Base-by-base conservation (phyloP, 495 filamentous ascomycete genomes). In the Talaromyces proteolyticus region DNA sequence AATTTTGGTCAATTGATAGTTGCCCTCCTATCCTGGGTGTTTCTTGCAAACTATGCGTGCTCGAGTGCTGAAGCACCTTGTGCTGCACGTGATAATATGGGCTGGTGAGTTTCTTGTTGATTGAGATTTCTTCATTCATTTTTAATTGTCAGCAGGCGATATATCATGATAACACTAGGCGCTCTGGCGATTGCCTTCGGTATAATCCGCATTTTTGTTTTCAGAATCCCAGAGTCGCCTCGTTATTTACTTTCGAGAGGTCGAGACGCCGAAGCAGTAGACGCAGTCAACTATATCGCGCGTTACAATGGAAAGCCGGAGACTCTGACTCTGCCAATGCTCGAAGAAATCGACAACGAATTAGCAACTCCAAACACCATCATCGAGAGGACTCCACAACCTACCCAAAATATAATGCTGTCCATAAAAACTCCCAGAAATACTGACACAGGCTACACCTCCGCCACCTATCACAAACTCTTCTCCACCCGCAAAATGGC, bases 141-240 rank as follows among this genome's bases (percentile, higher is more conserved):
- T n/a, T n/a, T n/a, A n/a, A n/a, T n/a, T n/a, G n/a, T n/a, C n/a
- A n/a, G 12, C 17, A 67, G 65, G 63, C 44, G 65, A 56, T 68
- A 66, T 40, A 64, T 56, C 3, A 52, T 62, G 7, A 66, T 68
- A 24, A 64, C 61, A 4, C 56, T 66, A 4, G 65, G 63, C 0
- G 59, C 36, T 2, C 26, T 66, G 3, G 48, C 65, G 0, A 57
- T 68, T 1, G 53, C 41, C 4, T 66, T 68, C 44, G 64, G 58
- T 3, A 56, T 62, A 24, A 51, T 64, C 40, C 65, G 63, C 5
- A 57, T 60, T 14, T 62, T 68, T 16, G 17, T 62, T 5, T 64
- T 68, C 59, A 66, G 56, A 11, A 49, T 68, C 3, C 61, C 63
- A 29, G 59, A 68, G 49, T 64, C 63, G 1, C 65, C 63, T 2